These are phyloP conservation scores for Trametes cingulata DNA, from an alignment of 768 basidiomycete species.

Conservation along the genomic window DNA sequence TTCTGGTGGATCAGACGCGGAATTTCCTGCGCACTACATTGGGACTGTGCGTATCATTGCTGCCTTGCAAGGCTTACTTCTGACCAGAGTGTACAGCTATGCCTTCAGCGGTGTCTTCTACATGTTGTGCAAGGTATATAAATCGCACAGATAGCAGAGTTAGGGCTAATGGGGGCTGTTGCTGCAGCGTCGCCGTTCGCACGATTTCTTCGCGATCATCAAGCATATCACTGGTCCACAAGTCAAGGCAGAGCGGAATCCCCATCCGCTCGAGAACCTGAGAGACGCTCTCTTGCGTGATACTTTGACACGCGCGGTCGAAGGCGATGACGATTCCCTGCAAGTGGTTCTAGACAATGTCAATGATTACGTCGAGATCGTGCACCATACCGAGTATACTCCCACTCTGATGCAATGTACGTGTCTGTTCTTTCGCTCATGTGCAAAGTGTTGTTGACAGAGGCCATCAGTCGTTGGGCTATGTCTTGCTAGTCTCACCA, in stretches of 20 bases:
- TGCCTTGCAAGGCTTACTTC: neutral
- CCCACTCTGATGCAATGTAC: slow-evolving; percentile 57
- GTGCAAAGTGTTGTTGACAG: neutral
- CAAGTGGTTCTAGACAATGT: slow-evolving; percentile 61
- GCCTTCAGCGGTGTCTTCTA: slow-evolving; percentile 57
- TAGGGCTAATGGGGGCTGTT: neutral
- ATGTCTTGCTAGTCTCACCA: slow-evolving; percentile 52
- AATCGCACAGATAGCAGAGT: neutral
- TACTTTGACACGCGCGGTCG: slow-evolving; percentile 47
- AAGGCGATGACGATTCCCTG: slow-evolving; percentile 51
- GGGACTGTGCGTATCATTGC: slow-evolving; percentile 40
- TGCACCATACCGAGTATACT: slow-evolving; percentile 55
- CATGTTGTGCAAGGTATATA: slow-evolving; percentile 56
- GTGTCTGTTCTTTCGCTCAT: slow-evolving; percentile 25
- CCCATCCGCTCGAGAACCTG: slow-evolving; percentile 32
- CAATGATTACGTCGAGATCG: slow-evolving; percentile 54
- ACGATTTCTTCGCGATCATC: slow-evolving; percentile 55
- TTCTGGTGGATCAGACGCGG: slow-evolving; percentile 57
- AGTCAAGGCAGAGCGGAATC: slow-evolving; percentile 33
- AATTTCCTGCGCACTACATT: slow-evolving; percentile 55
- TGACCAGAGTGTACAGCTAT: slow-evolving; percentile 42
- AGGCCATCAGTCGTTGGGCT: slow-evolving; percentile 52
- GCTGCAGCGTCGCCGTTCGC: slow-evolving; percentile 46
- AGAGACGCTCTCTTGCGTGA: slow-evolving; percentile 58
- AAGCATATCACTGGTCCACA: slow-evolving; percentile 45